Conservation (phyloP, 75 land plant genomes). For the Picea sitchensis region DNA sequence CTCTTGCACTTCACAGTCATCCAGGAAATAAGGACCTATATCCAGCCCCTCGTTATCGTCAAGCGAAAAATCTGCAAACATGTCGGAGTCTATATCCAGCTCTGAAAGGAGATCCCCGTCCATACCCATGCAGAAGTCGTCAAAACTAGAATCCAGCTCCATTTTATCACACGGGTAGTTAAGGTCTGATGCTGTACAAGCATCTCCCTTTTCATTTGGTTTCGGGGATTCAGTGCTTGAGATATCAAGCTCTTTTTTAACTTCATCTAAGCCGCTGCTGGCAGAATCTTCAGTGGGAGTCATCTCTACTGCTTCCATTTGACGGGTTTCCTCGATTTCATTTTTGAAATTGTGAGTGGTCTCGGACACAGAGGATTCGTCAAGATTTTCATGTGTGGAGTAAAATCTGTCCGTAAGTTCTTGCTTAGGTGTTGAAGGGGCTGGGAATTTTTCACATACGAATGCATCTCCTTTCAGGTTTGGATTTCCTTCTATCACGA, state of each 20-base stretch:
- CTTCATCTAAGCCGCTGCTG: not conserved
- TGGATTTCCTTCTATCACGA: not conserved
- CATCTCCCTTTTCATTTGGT: not conserved
- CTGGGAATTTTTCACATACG: not conserved
- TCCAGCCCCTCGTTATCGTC: constrained; percentile 11
- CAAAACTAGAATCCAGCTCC: constrained; percentile 25
- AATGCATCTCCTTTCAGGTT: not conserved
- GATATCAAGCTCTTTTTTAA: not conserved
- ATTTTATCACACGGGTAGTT: not conserved
- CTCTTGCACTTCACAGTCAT: constrained; percentile 3
- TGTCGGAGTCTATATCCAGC: constrained; percentile 54
- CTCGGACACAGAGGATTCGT: not conserved
- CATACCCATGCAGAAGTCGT: constrained; percentile 37
- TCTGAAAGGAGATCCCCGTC: constrained; percentile 42
- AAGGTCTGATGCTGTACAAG: not conserved
- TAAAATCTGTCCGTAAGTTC: not conserved
- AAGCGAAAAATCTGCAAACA: constrained; percentile 40
- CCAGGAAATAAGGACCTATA: not conserved
- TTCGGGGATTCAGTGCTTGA: not conserved
- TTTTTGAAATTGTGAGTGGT: not conserved
- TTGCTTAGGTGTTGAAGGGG: constrained; percentile 7
- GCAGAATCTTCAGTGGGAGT: no score
- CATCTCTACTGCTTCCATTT: not conserved
- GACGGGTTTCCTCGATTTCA: not conserved
- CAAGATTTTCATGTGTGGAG: not conserved